A percentile compares a stretch with the other conserved stretches of the same genome.
Conservation (phyloP, 2,329 filamentous ascomycete species). For the Penicillium sp. region DNA sequence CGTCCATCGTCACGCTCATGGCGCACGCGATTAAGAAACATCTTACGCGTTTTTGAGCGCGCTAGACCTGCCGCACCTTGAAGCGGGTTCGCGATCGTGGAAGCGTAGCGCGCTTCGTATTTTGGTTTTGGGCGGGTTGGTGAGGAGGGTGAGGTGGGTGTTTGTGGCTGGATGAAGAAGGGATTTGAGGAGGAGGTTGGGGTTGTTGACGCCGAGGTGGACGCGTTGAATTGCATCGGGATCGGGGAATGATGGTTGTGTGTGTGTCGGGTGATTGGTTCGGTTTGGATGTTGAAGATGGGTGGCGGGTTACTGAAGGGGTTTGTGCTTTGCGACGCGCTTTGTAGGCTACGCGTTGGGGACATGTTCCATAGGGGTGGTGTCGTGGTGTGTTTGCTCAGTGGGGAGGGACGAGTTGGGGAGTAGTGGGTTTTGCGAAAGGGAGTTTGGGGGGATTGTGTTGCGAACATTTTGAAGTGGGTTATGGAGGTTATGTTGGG, state of each 20-base stretch:
- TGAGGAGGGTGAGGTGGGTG: neutral
- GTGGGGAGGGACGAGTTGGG: slow-evolving; percentile 26
- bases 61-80: slow-evolving; percentile 26
- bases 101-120: slow-evolving; percentile 39
- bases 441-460: slow-evolving; percentile 21
- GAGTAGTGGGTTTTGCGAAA: slow-evolving; percentile 26
- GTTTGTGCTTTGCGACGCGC: neutral
- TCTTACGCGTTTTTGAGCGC: slow-evolving; percentile 36
- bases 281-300: slow-evolving; percentile 5
- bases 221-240: neutral
- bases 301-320: neutral
- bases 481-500: slow-evolving; percentile 4
- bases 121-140: slow-evolving; percentile 21
- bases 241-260: slow-evolving; percentile 1
- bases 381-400: slow-evolving; percentile 20
- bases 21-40: slow-evolving; percentile 44
- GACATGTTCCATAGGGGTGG: slow-evolving; percentile 25
- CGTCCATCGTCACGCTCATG: slow-evolving; percentile 39
- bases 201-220: slow-evolving; percentile 5
- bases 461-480: slow-evolving; percentile 30
- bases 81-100: slow-evolving; percentile 35
- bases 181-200: slow-evolving; percentile 9
- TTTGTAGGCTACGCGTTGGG: slow-evolving; percentile 1
- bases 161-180: slow-evolving; percentile 5
- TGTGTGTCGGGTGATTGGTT: neutral